phyloP scores from a whole-genome alignment of 345 rosid genomes.

The Eucalyptus pauciflora region DNA sequence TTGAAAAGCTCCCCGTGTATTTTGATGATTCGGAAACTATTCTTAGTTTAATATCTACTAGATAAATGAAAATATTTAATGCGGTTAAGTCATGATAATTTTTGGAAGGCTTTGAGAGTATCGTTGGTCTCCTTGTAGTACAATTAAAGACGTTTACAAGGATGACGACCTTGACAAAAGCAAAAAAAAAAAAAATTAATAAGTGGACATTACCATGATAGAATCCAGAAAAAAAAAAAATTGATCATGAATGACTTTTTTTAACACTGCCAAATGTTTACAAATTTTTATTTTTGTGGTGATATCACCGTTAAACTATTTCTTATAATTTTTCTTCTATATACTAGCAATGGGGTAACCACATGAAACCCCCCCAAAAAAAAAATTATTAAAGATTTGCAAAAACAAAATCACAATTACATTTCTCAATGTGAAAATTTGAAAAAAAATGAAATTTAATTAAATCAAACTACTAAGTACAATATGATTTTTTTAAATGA shows the following conservation, averaged over 20 bases:
- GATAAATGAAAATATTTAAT: too few species aligned
- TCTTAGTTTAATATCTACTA: background rate
- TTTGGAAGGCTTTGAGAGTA: background rate
- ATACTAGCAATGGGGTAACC: background rate
- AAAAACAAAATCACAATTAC: too few species aligned
- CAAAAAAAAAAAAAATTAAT: too few species aligned
- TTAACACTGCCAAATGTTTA: too few species aligned
- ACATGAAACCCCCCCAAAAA: too few species aligned
- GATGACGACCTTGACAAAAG: background rate
- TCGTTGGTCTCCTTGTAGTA: background rate
- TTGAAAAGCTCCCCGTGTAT: too few species aligned
- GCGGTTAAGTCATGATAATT: background rate
- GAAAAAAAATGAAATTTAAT: too few species aligned
- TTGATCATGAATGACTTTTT: background rate
- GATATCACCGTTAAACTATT: background rate
- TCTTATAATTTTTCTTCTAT: background rate
- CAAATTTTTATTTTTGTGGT: background rate
- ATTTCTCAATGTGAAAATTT: too few species aligned
- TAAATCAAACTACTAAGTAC: too few species aligned
- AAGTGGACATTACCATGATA: background rate
- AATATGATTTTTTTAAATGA: too few species aligned
- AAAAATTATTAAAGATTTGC: too few species aligned
- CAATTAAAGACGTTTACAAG: background rate
- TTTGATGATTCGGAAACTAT: too few species aligned
- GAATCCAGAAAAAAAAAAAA: background rate